Evolutionary conservation across 306 rosid species (phyloP).

Genomic region (Quercus bicolor): DNA sequence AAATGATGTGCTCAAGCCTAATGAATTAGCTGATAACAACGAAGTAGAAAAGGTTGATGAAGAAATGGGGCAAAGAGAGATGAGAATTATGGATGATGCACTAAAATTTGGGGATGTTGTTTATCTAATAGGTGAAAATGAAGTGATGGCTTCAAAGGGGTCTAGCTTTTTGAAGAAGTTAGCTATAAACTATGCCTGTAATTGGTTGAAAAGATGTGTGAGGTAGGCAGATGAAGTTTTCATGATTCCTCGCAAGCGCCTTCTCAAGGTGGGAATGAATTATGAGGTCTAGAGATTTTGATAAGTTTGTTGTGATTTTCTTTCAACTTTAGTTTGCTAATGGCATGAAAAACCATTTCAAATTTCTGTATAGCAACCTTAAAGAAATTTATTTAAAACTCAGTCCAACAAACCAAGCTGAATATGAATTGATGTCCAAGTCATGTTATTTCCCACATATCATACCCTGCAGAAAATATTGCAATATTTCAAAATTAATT

Average conservation of each 20-base stretch:
- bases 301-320: too few relatives aligned
- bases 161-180: conserved; percentile 29
- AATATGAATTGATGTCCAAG: too few relatives aligned
- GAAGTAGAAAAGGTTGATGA: background rate
- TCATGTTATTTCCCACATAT: background rate
- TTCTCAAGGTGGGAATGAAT: conserved; percentile 76
- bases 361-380: too few relatives aligned
- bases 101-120: conserved; percentile 39
- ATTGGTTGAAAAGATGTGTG: conserved; percentile 48
- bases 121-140: conserved; percentile 64
- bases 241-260: conserved; percentile 56
- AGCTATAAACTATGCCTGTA: conserved; percentile 53
- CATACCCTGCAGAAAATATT: background rate
- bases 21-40: background rate
- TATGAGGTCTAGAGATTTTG: conserved; percentile 37
- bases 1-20: background rate
- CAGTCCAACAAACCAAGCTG: too few relatives aligned
- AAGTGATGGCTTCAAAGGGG: conserved; percentile 51
- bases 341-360: background rate
- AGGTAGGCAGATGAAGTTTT: conserved; percentile 48
- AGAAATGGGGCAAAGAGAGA: conserved; percentile 17
- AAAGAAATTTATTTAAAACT: too few relatives aligned
- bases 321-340: too few relatives aligned
- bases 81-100: conserved; percentile 43
- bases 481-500: background rate